phyloP scores from a whole-genome alignment of 2,329 filamentous ascomycete genomes.

The Pleurostoma richardsiae region DNA sequence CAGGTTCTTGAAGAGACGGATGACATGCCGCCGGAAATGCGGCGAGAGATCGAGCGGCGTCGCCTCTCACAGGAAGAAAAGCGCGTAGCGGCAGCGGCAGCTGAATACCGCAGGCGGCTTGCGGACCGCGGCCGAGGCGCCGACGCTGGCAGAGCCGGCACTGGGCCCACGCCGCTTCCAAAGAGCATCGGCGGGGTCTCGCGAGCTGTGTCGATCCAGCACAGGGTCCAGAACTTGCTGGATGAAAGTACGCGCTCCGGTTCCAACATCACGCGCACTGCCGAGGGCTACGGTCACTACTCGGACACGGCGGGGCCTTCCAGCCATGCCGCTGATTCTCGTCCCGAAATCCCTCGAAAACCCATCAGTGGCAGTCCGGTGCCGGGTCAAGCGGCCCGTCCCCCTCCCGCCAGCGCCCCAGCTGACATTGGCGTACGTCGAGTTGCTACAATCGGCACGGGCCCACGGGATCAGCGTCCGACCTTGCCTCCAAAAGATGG shows the following conservation, averaged over 20 bases:
- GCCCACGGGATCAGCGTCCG: conserved; percentile 15
- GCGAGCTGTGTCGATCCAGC: conserved; percentile 81
- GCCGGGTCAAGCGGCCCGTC: conserved; percentile 17
- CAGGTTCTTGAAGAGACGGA: conserved; percentile 60
- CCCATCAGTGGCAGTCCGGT: conserved; percentile 29
- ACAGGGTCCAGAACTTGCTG: conserved; percentile 79
- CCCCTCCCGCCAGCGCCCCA: conserved; percentile 5
- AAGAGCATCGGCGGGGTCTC: conserved; percentile 55
- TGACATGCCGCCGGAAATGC: conserved; percentile 78
- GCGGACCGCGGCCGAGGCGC: conserved; percentile 53
- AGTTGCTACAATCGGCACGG: not conserved
- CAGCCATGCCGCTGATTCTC: conserved; percentile 29
- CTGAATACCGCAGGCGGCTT: conserved; percentile 77
- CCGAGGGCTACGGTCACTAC: conserved; percentile 85
- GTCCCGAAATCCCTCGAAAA: conserved; percentile 46
- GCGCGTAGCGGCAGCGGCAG: conserved; percentile 81
- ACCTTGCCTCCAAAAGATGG: conserved; percentile 18
- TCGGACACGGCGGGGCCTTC: conserved; percentile 49
- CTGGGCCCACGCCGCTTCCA: conserved; percentile 36
- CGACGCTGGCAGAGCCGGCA: conserved; percentile 25
- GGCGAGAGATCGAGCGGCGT: conserved; percentile 80
- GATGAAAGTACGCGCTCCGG: conserved; percentile 66
- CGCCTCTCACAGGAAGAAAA: conserved; percentile 83
- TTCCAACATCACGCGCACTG: conserved; percentile 59
- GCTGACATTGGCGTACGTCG: not conserved